Evolutionary conservation across 2,329 filamentous ascomycete genomes (phyloP).

Genomic region (Microsporum audouinii): DNA sequence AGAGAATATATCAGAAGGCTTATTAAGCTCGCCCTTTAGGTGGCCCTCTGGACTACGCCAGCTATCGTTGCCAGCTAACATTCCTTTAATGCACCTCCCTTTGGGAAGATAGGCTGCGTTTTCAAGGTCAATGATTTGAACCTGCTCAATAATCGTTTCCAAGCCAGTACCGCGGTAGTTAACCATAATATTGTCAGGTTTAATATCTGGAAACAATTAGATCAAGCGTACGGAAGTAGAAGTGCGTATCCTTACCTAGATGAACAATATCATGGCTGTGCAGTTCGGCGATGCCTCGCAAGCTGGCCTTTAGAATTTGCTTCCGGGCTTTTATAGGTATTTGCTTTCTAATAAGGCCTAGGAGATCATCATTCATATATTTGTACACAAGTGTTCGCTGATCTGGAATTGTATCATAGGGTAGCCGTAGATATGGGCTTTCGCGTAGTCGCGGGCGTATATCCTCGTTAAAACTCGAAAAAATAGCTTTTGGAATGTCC

Average conservation of each 20-base stretch:
- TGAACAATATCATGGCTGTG: background rate
- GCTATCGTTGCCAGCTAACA: constrained; percentile 23
- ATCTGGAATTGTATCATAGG: constrained; percentile 34
- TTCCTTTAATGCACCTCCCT: constrained; percentile 20
- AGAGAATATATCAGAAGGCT: constrained; percentile 26
- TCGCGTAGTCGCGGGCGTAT: constrained; percentile 20
- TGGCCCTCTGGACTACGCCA: constrained; percentile 28
- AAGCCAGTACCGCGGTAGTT: constrained; percentile 19
- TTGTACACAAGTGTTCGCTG: constrained; percentile 37
- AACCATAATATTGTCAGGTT: constrained; percentile 29
- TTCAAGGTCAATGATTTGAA: constrained; percentile 20
- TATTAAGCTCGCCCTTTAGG: constrained; percentile 19
- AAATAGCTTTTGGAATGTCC: constrained; percentile 20
- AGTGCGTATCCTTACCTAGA: background rate
- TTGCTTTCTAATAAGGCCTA: constrained; percentile 33
- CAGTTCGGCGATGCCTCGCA: constrained; percentile 13
- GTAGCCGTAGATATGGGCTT: constrained; percentile 29
- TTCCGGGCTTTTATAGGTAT: constrained; percentile 31
- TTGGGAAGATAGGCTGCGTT: constrained; percentile 27
- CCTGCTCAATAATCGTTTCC: constrained; percentile 14
- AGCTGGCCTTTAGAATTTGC: constrained; percentile 34
- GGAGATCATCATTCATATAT: constrained; percentile 35
- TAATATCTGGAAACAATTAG: constrained; percentile 22
- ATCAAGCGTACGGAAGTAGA: background rate
- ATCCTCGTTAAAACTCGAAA: constrained; percentile 15